Percentiles rank a stretch among this genome's conserved stretches.
These are phyloP conservation scores for Alternaria sp. DNA, from an alignment of 2,329 filamentous ascomycete species.

Conservation along the genomic window DNA sequence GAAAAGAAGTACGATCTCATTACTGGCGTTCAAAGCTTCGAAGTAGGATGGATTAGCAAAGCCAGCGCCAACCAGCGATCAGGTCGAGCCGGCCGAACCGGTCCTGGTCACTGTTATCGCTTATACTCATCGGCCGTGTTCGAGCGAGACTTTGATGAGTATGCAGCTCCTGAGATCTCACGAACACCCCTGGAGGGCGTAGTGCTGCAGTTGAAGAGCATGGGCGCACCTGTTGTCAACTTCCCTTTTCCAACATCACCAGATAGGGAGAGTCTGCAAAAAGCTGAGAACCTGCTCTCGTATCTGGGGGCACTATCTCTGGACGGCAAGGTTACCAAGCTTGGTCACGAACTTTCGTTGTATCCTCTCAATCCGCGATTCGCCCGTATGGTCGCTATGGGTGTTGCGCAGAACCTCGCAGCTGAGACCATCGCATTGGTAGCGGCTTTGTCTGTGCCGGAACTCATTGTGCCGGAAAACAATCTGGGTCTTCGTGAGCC, in stretches of 20 bases:
- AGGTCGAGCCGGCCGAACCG: conserved; percentile 93
- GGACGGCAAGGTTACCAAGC: conserved; percentile 76
- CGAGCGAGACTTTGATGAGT: conserved; percentile 85
- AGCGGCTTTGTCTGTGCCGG: conserved; percentile 84
- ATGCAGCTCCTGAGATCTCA: conserved; percentile 86
- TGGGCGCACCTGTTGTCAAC: conserved; percentile 90
- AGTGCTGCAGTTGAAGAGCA: conserved; percentile 91
- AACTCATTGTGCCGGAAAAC: conserved; percentile 84
- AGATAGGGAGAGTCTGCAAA: conserved; percentile 75
- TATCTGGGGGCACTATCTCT: conserved; percentile 83
- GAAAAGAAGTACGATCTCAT: conserved; percentile 87
- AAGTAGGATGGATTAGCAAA: conserved; percentile 97
- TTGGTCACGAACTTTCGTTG: conserved; percentile 82
- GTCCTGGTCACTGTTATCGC: conserved; percentile 93
- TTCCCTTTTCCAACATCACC: conserved; percentile 97
- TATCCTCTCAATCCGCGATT: conserved; percentile 93
- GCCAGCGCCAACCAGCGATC: conserved; percentile 91
- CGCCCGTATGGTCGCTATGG: conserved; percentile 88
- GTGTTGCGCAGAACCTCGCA: conserved; percentile 81
- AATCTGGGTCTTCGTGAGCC: conserved; percentile 71
- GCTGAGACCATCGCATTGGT: conserved; percentile 89
- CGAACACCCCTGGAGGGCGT: conserved; percentile 89
- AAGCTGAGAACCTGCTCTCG: conserved; percentile 84
- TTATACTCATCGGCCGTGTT: conserved; percentile 95
- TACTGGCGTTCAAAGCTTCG: conserved; percentile 94